These are phyloP conservation scores for Trichoderma atrobrunneum DNA, from an alignment of 2,329 filamentous ascomycete genomes.

Conservation along the genomic window DNA sequence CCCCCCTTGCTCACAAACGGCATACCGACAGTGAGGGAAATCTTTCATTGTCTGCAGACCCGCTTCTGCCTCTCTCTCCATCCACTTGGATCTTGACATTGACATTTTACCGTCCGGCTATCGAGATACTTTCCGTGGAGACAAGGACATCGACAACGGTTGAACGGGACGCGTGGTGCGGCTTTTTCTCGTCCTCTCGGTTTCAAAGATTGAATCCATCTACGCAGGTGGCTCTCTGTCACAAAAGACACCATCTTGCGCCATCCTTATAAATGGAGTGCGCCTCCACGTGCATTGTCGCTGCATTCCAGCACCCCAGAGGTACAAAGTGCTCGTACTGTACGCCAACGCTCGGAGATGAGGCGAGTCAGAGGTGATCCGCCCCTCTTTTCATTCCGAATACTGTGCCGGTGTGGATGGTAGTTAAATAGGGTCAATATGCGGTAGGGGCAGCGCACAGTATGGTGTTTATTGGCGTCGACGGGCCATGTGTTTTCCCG, in stretches of 20 bases:
- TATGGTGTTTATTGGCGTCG: constrained; percentile 12
- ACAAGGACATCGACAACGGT: neutral
- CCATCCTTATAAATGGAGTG: constrained; percentile 4
- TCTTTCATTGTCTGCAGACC: neutral
- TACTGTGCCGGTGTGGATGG: constrained; percentile 10
- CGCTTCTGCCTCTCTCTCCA: constrained; percentile 5
- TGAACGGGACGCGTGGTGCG: neutral
- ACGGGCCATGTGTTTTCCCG: neutral
- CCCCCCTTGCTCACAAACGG: neutral
- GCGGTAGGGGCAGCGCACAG: constrained; percentile 16
- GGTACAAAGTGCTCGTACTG: neutral
- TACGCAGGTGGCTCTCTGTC: neutral
- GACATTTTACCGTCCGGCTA: constrained; percentile 11
- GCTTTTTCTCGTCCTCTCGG: neutral
- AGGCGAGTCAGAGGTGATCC: constrained; percentile 10
- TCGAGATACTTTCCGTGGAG: constrained; percentile 13
- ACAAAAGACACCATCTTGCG: neutral
- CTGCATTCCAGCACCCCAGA: neutral
- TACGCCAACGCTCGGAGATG: constrained; percentile 2
- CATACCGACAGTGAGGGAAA: constrained; percentile 10
- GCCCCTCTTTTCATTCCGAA: constrained; percentile 17
- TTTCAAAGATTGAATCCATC: neutral
- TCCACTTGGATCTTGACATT: constrained; percentile 10
- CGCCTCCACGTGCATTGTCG: constrained; percentile 10
- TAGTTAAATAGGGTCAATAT: constrained; percentile 5